Conservation (phyloP, 345 rosid species). For the Passiflora organensis region DNA sequence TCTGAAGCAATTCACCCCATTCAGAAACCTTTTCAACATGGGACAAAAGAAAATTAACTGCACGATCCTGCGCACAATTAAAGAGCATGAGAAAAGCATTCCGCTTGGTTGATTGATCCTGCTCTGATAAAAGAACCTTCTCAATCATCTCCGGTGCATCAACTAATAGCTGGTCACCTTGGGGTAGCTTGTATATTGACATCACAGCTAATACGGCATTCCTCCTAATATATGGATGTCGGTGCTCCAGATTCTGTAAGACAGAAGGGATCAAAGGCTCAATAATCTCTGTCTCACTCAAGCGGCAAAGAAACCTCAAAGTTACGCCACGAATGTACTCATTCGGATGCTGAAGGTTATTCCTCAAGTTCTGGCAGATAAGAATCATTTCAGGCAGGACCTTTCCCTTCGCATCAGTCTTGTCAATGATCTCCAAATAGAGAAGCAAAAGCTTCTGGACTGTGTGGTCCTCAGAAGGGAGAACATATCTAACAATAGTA, state of each 20-base stretch:
- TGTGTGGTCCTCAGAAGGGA: constrained; percentile 91
- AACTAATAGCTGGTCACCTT: constrained; percentile 64
- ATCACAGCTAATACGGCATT: constrained; percentile 68
- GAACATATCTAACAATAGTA: constrained; percentile 85
- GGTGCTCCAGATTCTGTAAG: constrained; percentile 65
- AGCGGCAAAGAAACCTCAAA: constrained; percentile 64
- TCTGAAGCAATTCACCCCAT: constrained; percentile 70
- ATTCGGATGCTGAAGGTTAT: constrained; percentile 95
- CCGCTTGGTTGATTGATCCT: constrained; percentile 67
- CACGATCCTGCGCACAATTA: constrained; percentile 64
- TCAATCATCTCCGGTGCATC: constrained; percentile 81
- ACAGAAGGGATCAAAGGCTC: constrained; percentile 74
- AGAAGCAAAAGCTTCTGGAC: constrained; percentile 80
- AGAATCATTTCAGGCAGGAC: constrained; percentile 92
- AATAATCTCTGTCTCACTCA: constrained; percentile 61
- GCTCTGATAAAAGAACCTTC: constrained; percentile 60
- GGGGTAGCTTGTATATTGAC: constrained; percentile 69
- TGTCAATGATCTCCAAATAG: constrained; percentile 85
- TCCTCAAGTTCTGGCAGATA: constrained; percentile 85
- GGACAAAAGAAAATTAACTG: constrained; percentile 54
- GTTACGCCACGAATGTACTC: constrained; percentile 92
- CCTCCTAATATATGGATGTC: constrained; percentile 66
- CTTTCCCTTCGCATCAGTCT: constrained; percentile 68
- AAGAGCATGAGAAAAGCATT: constrained; percentile 83
- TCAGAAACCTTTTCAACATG: constrained; percentile 63